Conservation (phyloP, 73 alveolate species). For the Paramecium sexaurelia region DNA sequence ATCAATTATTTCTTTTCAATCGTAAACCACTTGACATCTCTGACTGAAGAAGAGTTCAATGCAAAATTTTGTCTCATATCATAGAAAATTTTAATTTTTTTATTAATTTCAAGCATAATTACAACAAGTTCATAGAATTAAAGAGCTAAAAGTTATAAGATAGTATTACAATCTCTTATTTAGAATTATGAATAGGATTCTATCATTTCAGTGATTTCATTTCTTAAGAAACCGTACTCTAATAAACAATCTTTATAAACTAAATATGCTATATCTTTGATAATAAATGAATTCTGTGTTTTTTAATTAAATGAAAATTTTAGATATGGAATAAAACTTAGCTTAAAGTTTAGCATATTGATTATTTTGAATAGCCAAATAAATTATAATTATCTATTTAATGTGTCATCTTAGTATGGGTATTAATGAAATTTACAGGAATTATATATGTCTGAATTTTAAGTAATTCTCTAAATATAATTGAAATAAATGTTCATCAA, state of each 20-base stretch:
- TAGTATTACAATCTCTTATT: neutral
- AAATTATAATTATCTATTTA: conserved; percentile 12
- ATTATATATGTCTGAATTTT: conserved; percentile 27
- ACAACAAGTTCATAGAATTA: neutral
- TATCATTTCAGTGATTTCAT: conserved; percentile 21
- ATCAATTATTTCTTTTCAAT: neutral
- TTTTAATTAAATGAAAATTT: neutral
- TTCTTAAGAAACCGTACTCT: conserved; percentile 10
- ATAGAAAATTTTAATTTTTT: neutral
- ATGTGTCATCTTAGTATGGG: conserved; percentile 2
- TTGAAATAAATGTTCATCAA: neutral
- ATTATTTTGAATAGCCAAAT: conserved; percentile 43
- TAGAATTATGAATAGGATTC: conserved; percentile 25
- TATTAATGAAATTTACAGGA: conserved; percentile 33
- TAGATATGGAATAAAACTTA: neutral
- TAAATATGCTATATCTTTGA: conserved; percentile 9
- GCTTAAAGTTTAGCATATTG: neutral
- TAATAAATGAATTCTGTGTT: neutral
- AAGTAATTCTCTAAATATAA: conserved; percentile 22
- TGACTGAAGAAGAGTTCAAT: neutral
- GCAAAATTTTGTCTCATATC: neutral
- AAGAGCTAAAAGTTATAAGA: neutral
- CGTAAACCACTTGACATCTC: conserved; percentile 25
- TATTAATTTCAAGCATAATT: neutral
- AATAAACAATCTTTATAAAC: conserved; percentile 22